Base-by-base conservation (phyloP, 1,284 basidiomycete genomes). In the Apiotrichum mycotoxinovorans region DNA sequence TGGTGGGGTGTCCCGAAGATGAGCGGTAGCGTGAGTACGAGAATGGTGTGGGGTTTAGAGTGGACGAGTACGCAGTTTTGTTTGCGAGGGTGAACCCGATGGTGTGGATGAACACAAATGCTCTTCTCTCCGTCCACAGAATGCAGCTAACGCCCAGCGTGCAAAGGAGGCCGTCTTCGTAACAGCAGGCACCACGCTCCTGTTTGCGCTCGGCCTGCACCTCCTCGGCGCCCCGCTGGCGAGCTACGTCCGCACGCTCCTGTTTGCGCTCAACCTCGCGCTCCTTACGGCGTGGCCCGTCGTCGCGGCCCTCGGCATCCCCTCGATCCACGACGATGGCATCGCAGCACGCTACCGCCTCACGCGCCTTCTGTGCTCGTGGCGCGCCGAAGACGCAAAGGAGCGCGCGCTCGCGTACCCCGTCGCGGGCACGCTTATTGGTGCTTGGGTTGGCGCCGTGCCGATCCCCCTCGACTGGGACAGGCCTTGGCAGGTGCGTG, bases 401-500 rank as follows among this genome's bases (percentile, higher is more conserved):
- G 93, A 96, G 75, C 80, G 86, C 51, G 84, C 86, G 0, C 72
- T 94, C 23, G 82, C 91, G n/a, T 91, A 88, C 66, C 89, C 93
- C 12, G 81, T 83, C 4, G 66, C 87, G 20, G 89, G 89, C n/a
- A 79, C 88, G 2, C 64, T 87, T 22, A 25, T 86, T 15, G 91
- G 91, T 8, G 81, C 83, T 40, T 95, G 91, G 91, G 45, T 83
- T 9, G 91, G 91, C 18, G 84, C 83, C 3, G 80, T 92, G 42
- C 88, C 89, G 0, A 85, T 92, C 53, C 87, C 90, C 0, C 83
- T 97, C 10, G 93, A 97, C 75, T 97, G 93, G 93, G 92, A 93
- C 71, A 82, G 91, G 49, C 89, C 91, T 12, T 96, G 92, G 92
- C 93, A 96, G 86, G 91, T 89, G 54, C 56, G 83, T 73, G 48